These are phyloP conservation scores for Apophysomyces ossiformis DNA, from an alignment of 371 early-diverging fungal species.

Conservation along the genomic window DNA sequence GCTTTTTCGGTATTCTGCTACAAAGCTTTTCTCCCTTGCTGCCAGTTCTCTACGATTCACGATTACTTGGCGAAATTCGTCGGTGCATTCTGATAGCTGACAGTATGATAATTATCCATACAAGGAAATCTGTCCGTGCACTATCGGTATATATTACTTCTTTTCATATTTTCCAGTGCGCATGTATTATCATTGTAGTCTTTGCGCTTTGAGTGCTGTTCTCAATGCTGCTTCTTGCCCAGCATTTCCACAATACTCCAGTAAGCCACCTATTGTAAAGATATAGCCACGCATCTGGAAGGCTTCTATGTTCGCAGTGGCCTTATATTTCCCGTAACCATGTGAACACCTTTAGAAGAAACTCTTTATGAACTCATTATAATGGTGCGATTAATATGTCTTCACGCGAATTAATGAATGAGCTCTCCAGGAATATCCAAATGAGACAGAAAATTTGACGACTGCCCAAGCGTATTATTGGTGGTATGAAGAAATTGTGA, in stretches of 20 bases:
- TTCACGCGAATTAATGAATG: too few relatives aligned
- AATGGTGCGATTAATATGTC: too few relatives aligned
- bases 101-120: not conserved
- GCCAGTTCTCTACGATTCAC: not conserved
- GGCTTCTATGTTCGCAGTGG: not conserved
- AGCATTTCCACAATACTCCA: not conserved
- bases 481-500: conserved; percentile 14
- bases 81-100: not conserved
- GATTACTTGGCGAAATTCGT: not conserved
- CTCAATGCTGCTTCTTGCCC: not conserved
- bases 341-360: too few relatives aligned
- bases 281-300: not conserved
- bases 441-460: conserved; percentile 9
- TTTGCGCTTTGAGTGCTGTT: not conserved
- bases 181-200: not conserved
- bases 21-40: not conserved
- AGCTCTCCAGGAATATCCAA: too few relatives aligned
- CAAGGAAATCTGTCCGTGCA: not conserved
- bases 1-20: not conserved
- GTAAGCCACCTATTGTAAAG: not conserved
- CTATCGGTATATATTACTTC: not conserved
- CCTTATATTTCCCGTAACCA: not conserved
- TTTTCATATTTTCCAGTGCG: not conserved
- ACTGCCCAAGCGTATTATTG: conserved; percentile 20
- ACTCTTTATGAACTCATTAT: too few relatives aligned